Conservation (phyloP, 1,139 yeast species). For the Dujonia santamariae region DNA sequence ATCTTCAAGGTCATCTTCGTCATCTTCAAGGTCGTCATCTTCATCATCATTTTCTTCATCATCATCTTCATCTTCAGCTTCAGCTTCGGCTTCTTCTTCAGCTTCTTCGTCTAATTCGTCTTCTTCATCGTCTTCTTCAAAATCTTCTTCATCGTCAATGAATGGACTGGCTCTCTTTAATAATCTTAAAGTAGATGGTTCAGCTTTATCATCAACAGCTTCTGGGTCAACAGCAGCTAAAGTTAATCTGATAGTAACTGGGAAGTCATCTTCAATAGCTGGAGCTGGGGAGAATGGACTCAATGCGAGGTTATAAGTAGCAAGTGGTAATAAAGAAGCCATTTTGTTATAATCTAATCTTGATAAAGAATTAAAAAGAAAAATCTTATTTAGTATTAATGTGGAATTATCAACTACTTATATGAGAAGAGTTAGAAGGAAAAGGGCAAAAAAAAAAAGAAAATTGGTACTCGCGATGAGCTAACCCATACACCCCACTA, state of each 20-base stretch:
- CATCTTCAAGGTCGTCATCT: conserved; percentile 48
- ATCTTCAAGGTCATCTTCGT: conserved; percentile 59
- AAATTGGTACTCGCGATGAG: neutral
- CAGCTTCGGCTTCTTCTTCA: conserved; percentile 48
- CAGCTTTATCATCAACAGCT: conserved; percentile 72
- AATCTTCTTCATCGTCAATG: conserved; percentile 47
- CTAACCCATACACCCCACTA: too few species aligned
- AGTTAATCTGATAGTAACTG: conserved; percentile 86
- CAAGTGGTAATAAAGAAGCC: conserved; percentile 75
- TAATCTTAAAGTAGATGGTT: conserved; percentile 86
- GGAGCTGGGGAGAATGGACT: conserved; percentile 84
- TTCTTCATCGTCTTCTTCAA: conserved; percentile 33
- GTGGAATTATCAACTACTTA: conserved; percentile 2
- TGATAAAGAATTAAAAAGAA: too few species aligned
- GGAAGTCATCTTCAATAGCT: conserved; percentile 82
- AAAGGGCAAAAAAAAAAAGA: neutral
- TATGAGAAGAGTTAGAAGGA: too few species aligned
- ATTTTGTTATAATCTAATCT: conserved; percentile 34
- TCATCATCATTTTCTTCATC: conserved; percentile 18
- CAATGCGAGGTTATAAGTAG: conserved; percentile 80
- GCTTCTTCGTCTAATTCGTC: conserved; percentile 56
- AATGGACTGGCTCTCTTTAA: conserved; percentile 67
- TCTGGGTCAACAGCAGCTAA: conserved; percentile 95
- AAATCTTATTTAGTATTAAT: neutral
- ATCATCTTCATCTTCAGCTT: conserved; percentile 35